These are phyloP conservation scores for Verticillium albo-atrum DNA, from an alignment of 2,329 filamentous ascomycete species.

Conservation along the genomic window DNA sequence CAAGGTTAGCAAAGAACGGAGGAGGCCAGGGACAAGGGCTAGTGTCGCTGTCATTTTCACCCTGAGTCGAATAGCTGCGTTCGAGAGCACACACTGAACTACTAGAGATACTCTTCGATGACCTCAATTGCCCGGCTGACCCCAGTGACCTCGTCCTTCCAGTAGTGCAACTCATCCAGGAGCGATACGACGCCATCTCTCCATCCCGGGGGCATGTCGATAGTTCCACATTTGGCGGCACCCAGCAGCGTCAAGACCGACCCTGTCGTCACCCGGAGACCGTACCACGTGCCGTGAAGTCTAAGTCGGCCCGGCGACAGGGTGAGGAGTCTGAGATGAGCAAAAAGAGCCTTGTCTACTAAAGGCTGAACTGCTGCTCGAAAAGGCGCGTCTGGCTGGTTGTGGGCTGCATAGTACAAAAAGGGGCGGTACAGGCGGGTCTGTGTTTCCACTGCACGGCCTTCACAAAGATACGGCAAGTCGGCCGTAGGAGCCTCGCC, in stretches of 20 bases:
- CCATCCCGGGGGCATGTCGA: not conserved
- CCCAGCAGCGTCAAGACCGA: conserved; percentile 13
- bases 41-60: too few relatives aligned
- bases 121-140: too few relatives aligned
- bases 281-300: conserved; percentile 21
- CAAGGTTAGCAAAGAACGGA: too few relatives aligned
- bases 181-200: not conserved
- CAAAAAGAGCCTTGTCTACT: not conserved
- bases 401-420: conserved; percentile 1
- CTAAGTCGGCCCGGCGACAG: not conserved
- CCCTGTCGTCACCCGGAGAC: conserved; percentile 15
- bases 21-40: too few relatives aligned
- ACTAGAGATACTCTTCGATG: too few relatives aligned
- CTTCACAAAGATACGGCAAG: too few relatives aligned
- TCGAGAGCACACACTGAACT: too few relatives aligned
- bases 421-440: conserved; percentile 3
- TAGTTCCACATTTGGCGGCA: conserved; percentile 12
- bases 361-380: conserved; percentile 1
- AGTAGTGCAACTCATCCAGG: not conserved
- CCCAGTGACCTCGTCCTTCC: not conserved
- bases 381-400: too few relatives aligned
- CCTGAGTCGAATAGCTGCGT: too few relatives aligned
- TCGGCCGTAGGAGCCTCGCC: not conserved
- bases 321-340: not conserved
- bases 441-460: not conserved